Percentiles rank a stretch among this genome's conserved stretches.
phyloP scores from a whole-genome alignment of 2,329 filamentous ascomycete species.

The Dothidotthia symphoricarpi region DNA sequence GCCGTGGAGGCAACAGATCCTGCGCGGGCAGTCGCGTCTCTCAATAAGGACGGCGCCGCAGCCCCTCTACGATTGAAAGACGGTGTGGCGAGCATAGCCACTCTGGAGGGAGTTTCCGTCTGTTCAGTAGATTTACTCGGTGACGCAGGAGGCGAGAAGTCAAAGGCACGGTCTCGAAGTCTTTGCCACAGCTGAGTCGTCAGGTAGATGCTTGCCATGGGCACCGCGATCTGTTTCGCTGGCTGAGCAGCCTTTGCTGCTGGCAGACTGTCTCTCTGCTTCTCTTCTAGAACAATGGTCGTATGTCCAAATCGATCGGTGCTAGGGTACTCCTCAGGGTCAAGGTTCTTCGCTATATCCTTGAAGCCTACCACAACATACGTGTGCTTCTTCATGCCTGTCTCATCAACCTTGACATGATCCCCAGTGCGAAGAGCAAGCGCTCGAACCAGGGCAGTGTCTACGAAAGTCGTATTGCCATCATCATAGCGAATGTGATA shows the following conservation, averaged over 20 bases:
- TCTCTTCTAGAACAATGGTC: slow-evolving; percentile 43
- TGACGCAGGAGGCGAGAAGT: slow-evolving; percentile 17
- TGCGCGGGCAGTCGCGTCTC: slow-evolving; percentile 26
- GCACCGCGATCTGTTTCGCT: slow-evolving; percentile 39
- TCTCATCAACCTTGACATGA: slow-evolving; percentile 48
- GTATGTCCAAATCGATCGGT: slow-evolving; percentile 46
- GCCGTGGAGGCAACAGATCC: slow-evolving; percentile 29
- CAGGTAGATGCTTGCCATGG: slow-evolving; percentile 46
- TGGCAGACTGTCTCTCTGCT: slow-evolving; percentile 42
- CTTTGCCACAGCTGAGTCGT: slow-evolving; percentile 45
- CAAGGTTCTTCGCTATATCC: slow-evolving; percentile 29
- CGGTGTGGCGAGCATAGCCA: slow-evolving; percentile 47
- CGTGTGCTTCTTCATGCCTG: slow-evolving; percentile 45
- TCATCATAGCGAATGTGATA: slow-evolving; percentile 53
- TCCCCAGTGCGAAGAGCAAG: slow-evolving; percentile 49
- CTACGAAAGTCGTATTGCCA: slow-evolving; percentile 44
- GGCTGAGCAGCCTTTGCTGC: slow-evolving; percentile 10
- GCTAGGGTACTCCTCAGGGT: slow-evolving; percentile 31
- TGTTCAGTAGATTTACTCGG: slow-evolving; percentile 20
- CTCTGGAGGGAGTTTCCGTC: slow-evolving; percentile 22
- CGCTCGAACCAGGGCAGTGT: slow-evolving; percentile 40
- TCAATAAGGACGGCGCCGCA: slow-evolving; percentile 26
- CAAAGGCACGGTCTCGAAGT: slow-evolving; percentile 43
- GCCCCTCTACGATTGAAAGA: slow-evolving; percentile 49
- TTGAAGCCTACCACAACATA: slow-evolving; percentile 49